phyloP scores from a whole-genome alignment of 2,329 filamentous ascomycete genomes.

The Beauveria australis region DNA sequence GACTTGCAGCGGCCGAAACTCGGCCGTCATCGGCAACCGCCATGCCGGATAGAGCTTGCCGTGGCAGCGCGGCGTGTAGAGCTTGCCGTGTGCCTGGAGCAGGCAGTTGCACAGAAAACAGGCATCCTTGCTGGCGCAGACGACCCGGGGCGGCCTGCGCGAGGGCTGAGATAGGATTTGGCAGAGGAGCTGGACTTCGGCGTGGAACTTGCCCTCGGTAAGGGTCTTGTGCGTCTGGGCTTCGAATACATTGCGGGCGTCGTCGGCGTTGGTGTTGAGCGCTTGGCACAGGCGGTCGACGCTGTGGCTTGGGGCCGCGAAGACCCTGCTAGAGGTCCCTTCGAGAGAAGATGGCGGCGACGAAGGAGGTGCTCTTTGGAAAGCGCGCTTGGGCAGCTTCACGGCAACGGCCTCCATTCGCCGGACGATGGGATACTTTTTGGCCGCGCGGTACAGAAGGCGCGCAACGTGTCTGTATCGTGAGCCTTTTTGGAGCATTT shows the following conservation, averaged over 20 bases:
- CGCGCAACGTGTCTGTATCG: neutral
- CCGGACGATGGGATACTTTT: neutral
- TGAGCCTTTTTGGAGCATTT: neutral
- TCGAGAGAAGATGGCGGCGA: neutral
- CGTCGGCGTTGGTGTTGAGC: neutral
- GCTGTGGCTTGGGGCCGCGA: neutral
- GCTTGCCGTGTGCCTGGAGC: neutral
- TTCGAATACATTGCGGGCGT: neutral
- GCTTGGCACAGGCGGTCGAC: neutral
- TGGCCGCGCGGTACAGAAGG: neutral
- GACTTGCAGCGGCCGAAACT: neutral
- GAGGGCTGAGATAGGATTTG: neutral
- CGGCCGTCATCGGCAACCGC: neutral
- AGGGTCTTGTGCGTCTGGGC: neutral
- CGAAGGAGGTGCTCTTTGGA: neutral
- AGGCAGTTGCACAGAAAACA: constrained; percentile 1
- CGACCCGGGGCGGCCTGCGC: neutral
- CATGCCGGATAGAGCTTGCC: constrained; percentile 3
- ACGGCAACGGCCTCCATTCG: neutral
- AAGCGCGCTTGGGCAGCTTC: neutral
- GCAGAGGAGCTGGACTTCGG: neutral
- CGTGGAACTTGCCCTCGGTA: neutral
- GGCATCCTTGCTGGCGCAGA: constrained; percentile 5
- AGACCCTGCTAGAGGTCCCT: neutral
- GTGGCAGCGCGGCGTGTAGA: constrained; percentile 1